phyloP scores from a whole-genome alignment of 805 yeast genomes.

The Sporopachydermia lactativora region DNA sequence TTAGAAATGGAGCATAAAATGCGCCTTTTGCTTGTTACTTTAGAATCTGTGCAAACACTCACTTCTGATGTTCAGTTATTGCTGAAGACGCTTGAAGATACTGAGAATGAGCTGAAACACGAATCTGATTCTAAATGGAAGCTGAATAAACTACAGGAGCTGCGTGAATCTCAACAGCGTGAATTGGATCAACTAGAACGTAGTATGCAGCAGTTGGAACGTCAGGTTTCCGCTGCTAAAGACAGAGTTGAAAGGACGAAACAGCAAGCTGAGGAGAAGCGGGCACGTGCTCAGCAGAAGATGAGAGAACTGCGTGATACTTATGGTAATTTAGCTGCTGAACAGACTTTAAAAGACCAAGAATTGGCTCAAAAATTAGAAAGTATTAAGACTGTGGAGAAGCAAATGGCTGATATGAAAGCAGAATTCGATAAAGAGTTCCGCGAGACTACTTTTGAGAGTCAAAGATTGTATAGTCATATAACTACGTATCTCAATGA shows the following conservation, averaged over 20 bases:
- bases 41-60: constrained; percentile 42
- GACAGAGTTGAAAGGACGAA: constrained; percentile 33
- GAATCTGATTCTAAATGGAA: constrained; percentile 27
- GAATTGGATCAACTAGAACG: constrained; percentile 28
- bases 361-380: constrained; percentile 34
- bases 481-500: constrained; percentile 38
- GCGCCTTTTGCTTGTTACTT: constrained; percentile 36
- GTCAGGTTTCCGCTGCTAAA: constrained; percentile 32
- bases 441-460: constrained; percentile 36
- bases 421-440: constrained; percentile 37
- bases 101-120: constrained; percentile 29
- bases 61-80: constrained; percentile 31
- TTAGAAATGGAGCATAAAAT: constrained; percentile 31
- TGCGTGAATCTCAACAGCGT: constrained; percentile 23
- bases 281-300: constrained; percentile 25
- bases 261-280: constrained; percentile 31
- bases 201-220: constrained; percentile 30
- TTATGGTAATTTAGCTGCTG: constrained; percentile 34
- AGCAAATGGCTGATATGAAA: constrained; percentile 24
- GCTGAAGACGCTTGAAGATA: constrained; percentile 32
- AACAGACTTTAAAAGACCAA: constrained; percentile 32
- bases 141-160: constrained; percentile 26
- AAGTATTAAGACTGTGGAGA: constrained; percentile 30
- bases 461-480: constrained; percentile 40
- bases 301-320: constrained; percentile 30